phyloP scores from a whole-genome alignment of 208 protist species.

The Leishmania tropica region DNA sequence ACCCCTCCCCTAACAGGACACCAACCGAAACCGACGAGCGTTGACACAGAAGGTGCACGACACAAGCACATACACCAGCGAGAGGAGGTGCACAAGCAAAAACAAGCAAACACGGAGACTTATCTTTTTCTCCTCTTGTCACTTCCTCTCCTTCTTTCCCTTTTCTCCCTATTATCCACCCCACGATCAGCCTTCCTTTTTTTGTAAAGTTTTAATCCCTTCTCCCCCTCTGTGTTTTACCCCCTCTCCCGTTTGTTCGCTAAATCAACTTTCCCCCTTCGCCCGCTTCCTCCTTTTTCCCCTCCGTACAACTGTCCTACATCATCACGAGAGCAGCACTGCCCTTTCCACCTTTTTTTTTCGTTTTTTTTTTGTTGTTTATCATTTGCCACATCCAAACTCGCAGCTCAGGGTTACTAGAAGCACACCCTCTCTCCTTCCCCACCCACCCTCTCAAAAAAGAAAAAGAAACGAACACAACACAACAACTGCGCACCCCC shows the following conservation, averaged over 20 bases:
- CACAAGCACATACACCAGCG: background rate
- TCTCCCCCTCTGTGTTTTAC: background rate
- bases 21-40: background rate
- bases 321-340: background rate
- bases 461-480: background rate
- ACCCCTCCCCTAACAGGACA: background rate
- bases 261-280: background rate
- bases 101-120: background rate
- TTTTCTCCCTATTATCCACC: background rate
- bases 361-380: background rate
- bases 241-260: background rate
- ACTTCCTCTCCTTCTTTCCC: background rate
- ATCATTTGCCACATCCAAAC: slow-evolving; percentile 1
- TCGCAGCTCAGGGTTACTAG: background rate
- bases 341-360: too few species aligned
- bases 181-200: slow-evolving; percentile 5
- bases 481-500: background rate
- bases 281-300: background rate
- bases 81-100: background rate
- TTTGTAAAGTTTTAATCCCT: slow-evolving; percentile 5
- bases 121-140: background rate
- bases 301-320: background rate
- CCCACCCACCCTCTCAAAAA: background rate
- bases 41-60: background rate
- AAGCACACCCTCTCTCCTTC: slow-evolving; percentile 3